Conservation (phyloP, 2,329 filamentous ascomycete genomes). For the Apiospora saccharicola region DNA sequence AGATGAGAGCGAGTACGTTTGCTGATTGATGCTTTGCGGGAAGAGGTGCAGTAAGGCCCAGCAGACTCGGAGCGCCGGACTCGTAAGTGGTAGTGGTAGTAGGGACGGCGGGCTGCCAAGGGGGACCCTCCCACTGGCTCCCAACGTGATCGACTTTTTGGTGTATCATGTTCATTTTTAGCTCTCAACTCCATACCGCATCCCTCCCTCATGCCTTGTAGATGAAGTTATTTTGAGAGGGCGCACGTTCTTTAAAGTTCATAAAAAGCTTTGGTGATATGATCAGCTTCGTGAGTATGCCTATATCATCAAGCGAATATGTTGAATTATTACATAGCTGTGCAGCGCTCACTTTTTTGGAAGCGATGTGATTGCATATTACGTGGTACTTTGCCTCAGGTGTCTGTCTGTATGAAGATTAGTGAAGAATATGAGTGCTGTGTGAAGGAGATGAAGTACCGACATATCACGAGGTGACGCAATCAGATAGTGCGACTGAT, state of each 20-base stretch:
- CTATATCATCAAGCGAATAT: neutral
- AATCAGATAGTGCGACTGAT: neutral
- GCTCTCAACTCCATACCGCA: constrained; percentile 17
- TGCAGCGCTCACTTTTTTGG: neutral
- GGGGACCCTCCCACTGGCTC: constrained; percentile 12
- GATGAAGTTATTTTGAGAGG: constrained; percentile 17
- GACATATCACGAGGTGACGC: constrained; percentile 20
- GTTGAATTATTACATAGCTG: neutral
- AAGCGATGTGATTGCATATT: neutral
- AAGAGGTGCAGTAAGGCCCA: neutral
- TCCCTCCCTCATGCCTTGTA: constrained; percentile 2
- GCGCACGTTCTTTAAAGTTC: constrained; percentile 1
- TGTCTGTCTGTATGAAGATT: neutral
- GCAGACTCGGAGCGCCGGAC: constrained; percentile 14
- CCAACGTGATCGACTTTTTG: constrained; percentile 27
- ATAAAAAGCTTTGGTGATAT: neutral
- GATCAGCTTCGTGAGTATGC: neutral
- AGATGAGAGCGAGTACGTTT: neutral
- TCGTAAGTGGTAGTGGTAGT: neutral
- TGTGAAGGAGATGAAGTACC: constrained; percentile 15
- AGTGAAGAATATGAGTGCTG: constrained; percentile 6
- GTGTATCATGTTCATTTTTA: constrained; percentile 30
- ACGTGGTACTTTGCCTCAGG: no score
- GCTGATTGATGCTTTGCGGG: neutral
- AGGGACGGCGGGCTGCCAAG: constrained; percentile 10